Evolutionary conservation across 306 rosid species (phyloP), one percentile per base, ranked within the genome.

Genomic region (Luffa aegyptiaca): DNA sequence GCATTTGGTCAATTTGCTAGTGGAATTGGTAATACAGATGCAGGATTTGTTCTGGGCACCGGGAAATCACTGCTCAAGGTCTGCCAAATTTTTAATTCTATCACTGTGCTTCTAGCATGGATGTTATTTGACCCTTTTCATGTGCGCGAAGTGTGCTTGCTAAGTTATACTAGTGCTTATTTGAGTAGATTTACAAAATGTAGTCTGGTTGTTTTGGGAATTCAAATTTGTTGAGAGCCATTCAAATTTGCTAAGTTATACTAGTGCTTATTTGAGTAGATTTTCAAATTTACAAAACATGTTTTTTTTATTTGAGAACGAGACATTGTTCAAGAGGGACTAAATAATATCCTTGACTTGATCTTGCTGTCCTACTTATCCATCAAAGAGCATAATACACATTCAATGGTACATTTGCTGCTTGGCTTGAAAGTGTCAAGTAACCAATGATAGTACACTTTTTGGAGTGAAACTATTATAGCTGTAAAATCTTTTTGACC

Each of bases 1-100:
- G 98, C 98, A 35, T 95, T 95, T 86, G 98, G 98, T 77, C 98
- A 95, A 84, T 95, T 95, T 85, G 93, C 98, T 57, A 92, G 97
- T 8, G 97, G 98, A 84, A 92, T 95, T 35, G 98, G 98, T 52
- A 92, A 89, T 84, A 95, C 98, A 10, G 97, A 95, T 89, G 97
- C 97, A 0, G 98, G 97, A 82, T 91, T 95, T 79, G 96, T 95
- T 51, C 61, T 95, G 82, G 98, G 98, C 41, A 75, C 97, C 16
- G 97, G 98, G 78, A 95, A 95, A 86, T 92, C 90, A 80, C 75
- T 95, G 75, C 98, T 94, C 44, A 92, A 94, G 98, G 98, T 92
- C 57, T 80, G 58, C 64, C 36, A 44, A 79, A 21, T 33, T 46
- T 83, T 46, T 20, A 44, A 1, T n/a, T 82, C 26, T 49, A 61